phyloP scores from a whole-genome alignment of 1,284 basidiomycete genomes.

The Pseudozyma flocculosa region DNA sequence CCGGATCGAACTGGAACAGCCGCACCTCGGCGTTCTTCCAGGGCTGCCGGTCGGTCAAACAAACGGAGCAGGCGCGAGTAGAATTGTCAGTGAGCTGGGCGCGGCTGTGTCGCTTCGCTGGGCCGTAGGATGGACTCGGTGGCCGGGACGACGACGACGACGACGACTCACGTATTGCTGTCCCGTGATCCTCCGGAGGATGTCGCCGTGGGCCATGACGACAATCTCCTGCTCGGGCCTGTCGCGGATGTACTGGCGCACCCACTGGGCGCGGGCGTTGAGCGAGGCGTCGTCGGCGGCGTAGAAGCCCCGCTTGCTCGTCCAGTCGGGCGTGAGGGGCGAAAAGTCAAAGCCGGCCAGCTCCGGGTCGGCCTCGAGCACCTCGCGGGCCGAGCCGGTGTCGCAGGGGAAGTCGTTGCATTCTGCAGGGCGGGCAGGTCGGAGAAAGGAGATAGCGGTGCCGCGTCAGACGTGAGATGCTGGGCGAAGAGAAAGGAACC shows the following conservation, averaged over 20 bases:
- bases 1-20: conserved; percentile 46
- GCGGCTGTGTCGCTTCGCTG: too few species aligned
- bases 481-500: too few species aligned
- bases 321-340: conserved; percentile 55
- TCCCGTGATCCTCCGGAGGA: conserved; percentile 50
- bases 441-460: too few species aligned
- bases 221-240: conserved; percentile 53
- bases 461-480: not conserved
- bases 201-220: conserved; percentile 57
- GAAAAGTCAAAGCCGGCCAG: conserved; percentile 49
- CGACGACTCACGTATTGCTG: conserved; percentile 26
- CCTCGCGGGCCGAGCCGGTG: conserved; percentile 48
- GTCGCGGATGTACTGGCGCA: conserved; percentile 52
- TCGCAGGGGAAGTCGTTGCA: conserved; percentile 56
- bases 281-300: conserved; percentile 48
- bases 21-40: conserved; percentile 57
- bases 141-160: not conserved
- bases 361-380: conserved; percentile 48
- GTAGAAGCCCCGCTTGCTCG: conserved; percentile 53
- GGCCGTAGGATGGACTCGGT: too few species aligned
- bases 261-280: conserved; percentile 51
- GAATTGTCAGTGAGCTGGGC: too few species aligned
- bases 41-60: conserved; percentile 9
- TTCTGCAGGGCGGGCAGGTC: conserved; percentile 18
- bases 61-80: not conserved